These are phyloP conservation scores for Mrakiaceae sp. DNA, from an alignment of 1,284 basidiomycete genomes.

Conservation along the genomic window DNA sequence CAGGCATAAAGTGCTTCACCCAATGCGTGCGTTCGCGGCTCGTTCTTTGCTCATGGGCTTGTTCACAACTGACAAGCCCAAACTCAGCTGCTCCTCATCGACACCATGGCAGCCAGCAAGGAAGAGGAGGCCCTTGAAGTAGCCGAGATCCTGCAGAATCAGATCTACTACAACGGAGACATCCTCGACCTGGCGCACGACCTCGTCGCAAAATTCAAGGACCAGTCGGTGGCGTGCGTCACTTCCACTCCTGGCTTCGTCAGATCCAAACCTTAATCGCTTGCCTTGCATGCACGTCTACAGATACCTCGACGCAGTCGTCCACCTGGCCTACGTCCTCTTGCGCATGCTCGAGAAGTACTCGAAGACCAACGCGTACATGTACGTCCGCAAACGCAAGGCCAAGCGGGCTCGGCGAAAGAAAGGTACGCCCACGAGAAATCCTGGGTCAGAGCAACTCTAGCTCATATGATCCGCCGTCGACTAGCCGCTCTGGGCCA, in stretches of 20 bases:
- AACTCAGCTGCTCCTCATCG: slow-evolving; percentile 59
- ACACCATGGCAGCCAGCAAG: slow-evolving; percentile 42
- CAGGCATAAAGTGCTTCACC: slow-evolving; percentile 83
- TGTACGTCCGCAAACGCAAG: slow-evolving; percentile 64
- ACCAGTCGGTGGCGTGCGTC: slow-evolving; percentile 39
- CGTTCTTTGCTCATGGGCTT: neutral
- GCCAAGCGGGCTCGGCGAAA: slow-evolving; percentile 44
- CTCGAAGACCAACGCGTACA: slow-evolving; percentile 57
- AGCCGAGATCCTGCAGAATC: slow-evolving; percentile 67
- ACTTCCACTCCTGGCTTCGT: neutral
- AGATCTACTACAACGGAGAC: slow-evolving; percentile 86
- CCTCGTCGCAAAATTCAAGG: slow-evolving; percentile 61
- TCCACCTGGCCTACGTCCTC: slow-evolving; percentile 68
- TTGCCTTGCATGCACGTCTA: neutral
- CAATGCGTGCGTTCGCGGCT: slow-evolving; percentile 49
- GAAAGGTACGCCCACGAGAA: slow-evolving; percentile 19
- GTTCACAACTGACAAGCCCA: neutral
- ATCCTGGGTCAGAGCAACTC: slow-evolving; percentile 12
- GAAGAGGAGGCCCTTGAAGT: slow-evolving; percentile 59
- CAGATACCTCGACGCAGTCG: slow-evolving; percentile 69
- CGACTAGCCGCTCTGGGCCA: neutral
- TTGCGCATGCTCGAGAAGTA: slow-evolving; percentile 77
- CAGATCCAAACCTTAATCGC: slow-evolving; percentile 26
- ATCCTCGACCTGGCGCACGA: slow-evolving; percentile 75
- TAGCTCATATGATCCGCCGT: neutral